A percentile compares a stretch with the other conserved stretches of the same genome.
These are phyloP conservation scores for Xanthoconium purpureum DNA, from an alignment of 768 basidiomycete genomes.

Conservation along the genomic window DNA sequence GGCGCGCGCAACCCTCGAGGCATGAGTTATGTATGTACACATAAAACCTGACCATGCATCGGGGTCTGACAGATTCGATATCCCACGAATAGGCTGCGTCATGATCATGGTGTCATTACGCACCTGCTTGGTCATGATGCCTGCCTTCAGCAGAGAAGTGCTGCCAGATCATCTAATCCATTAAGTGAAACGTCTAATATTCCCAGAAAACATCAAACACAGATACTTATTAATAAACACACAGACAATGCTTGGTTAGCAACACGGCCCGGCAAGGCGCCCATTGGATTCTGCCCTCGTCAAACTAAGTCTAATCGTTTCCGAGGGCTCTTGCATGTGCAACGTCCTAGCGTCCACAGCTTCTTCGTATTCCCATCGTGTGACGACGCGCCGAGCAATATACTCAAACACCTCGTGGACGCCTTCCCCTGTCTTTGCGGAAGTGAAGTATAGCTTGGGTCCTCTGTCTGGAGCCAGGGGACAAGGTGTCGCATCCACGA, in stretches of 20 bases:
- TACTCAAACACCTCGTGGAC: conserved; percentile 77
- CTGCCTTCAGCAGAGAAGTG: background rate
- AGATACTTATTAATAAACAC: conserved; percentile 19
- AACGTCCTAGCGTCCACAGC: conserved; percentile 44
- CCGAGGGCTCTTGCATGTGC: conserved; percentile 37
- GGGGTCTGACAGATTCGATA: background rate
- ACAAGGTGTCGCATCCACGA: conserved; percentile 13
- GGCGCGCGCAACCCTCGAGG: background rate
- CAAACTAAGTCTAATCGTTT: conserved; percentile 38
- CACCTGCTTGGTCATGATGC: background rate
- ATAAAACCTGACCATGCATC: background rate
- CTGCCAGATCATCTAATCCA: background rate
- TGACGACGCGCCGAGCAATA: conserved; percentile 59
- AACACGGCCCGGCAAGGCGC: conserved; percentile 16
- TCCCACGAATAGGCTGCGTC: background rate
- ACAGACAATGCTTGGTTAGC: conserved; percentile 2
- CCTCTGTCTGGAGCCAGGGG: conserved; percentile 42
- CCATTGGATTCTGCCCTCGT: conserved; percentile 9
- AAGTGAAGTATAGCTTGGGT: conserved; percentile 70
- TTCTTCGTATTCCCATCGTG: conserved; percentile 68
- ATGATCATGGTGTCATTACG: background rate
- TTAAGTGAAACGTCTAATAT: background rate
- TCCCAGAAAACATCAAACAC: background rate
- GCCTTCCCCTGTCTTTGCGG: conserved; percentile 74
- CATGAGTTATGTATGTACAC: no score